phyloP scores from a whole-genome alignment of 768 basidiomycete species.

The Leccinum boreale region DNA sequence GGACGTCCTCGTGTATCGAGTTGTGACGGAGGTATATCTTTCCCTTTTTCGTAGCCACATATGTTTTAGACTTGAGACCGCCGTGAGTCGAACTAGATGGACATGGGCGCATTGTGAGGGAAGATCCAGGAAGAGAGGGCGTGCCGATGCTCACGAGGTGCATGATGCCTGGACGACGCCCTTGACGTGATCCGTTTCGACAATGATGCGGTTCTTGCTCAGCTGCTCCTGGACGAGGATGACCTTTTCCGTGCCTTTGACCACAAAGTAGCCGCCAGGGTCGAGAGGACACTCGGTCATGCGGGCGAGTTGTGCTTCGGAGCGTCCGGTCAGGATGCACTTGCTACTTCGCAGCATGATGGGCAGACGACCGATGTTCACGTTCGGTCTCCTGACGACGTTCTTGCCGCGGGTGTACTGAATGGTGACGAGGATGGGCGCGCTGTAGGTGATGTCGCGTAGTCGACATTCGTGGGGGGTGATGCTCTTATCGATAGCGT shows the following conservation, averaged over 20 bases:
- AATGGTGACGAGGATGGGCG: constrained; percentile 89
- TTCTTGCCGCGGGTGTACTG: constrained; percentile 92
- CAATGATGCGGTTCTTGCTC: constrained; percentile 98
- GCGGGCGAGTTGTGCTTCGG: constrained; percentile 78
- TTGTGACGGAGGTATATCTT: constrained; percentile 97
- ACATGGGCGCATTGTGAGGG: constrained; percentile 7
- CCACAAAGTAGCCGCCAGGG: constrained; percentile 99
- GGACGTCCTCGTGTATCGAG: constrained; percentile 94
- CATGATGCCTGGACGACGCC: constrained; percentile 92
- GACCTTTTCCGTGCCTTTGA: constrained; percentile 99
- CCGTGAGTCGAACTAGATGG: constrained; percentile 68
- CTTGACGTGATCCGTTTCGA: constrained; percentile 89
- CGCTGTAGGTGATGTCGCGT: constrained; percentile 92
- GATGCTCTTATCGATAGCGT: constrained; percentile 73
- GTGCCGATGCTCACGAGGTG: constrained; percentile 69
- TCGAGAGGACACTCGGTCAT: constrained; percentile 98
- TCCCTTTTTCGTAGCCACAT: constrained; percentile 92
- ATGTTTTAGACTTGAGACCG: constrained; percentile 93
- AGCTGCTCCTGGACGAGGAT: constrained; percentile 98
- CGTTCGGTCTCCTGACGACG: constrained; percentile 77
- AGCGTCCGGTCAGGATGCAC: constrained; percentile 80
- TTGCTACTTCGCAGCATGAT: constrained; percentile 97
- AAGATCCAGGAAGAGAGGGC: neutral
- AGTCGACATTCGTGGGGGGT: constrained; percentile 98
- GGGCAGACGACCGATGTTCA: constrained; percentile 87